Conservation (phyloP, 768 basidiomycete species). For the Multifurca ochricompacta region DNA sequence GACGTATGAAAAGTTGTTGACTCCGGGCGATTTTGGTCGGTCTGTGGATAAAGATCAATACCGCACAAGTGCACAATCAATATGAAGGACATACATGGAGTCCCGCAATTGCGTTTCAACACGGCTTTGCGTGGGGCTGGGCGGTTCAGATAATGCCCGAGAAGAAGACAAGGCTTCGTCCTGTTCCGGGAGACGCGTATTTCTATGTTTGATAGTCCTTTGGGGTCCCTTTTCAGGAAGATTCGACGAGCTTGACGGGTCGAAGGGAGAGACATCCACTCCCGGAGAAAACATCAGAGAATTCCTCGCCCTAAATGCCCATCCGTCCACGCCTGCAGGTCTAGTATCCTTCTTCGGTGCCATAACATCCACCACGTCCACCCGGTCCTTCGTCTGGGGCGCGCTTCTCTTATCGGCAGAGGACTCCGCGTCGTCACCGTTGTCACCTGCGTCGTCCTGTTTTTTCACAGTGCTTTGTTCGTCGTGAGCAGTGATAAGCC, state of each 20-base stretch:
- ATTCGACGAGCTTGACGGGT: conserved; percentile 32
- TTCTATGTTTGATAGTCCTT: conserved; percentile 66
- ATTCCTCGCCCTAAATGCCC: conserved; percentile 88
- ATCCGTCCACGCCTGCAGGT: conserved; percentile 65
- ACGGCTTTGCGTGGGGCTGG: conserved; percentile 85
- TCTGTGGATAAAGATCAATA: conserved; percentile 36
- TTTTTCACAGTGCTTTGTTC: conserved; percentile 16
- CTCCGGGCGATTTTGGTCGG: conserved; percentile 49
- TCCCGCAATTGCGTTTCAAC: conserved; percentile 95
- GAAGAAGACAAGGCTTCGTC: conserved; percentile 42
- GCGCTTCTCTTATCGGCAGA: conserved; percentile 23
- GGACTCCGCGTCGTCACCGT: conserved; percentile 23
- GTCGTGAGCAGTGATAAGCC: conserved; percentile 39
- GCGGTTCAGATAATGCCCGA: conserved; percentile 48
- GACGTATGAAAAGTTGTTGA: conserved; percentile 64
- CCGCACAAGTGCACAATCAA: background rate
- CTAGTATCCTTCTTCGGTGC: conserved; percentile 71
- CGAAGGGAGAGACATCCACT: conserved; percentile 77
- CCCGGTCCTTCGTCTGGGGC: conserved; percentile 15
- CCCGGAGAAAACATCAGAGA: conserved; percentile 94
- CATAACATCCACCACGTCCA: conserved; percentile 59
- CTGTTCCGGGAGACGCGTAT: conserved; percentile 74
- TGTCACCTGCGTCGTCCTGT: conserved; percentile 27
- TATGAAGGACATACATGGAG: conserved; percentile 57
- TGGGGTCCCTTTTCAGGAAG: conserved; percentile 35